phyloP scores from a whole-genome alignment of 108 stramenopile genomes.

The Epithemia pelagica region DNA sequence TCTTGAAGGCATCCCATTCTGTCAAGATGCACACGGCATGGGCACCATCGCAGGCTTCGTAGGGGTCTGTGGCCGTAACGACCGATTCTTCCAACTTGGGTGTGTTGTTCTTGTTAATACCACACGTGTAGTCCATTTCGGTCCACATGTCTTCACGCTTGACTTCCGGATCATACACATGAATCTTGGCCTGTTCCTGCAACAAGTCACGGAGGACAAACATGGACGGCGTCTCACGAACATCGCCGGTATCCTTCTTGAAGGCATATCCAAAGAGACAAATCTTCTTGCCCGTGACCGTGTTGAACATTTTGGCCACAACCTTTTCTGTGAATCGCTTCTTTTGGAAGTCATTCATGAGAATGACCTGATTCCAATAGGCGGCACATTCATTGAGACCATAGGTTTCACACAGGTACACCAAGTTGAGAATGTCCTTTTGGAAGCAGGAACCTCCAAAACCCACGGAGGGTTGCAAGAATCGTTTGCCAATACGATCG shows the following conservation, averaged over 20 bases:
- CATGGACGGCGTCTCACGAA: constrained; percentile 96
- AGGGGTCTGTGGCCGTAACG: constrained; percentile 80
- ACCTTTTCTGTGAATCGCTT: constrained; percentile 94
- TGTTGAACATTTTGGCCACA: constrained; percentile 97
- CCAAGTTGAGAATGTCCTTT: constrained; percentile 99
- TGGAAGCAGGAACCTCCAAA: constrained; percentile 99
- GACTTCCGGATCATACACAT: constrained; percentile 98
- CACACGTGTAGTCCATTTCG: constrained; percentile 96
- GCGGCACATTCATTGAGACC: constrained; percentile 95
- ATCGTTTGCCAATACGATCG: constrained; percentile 94
- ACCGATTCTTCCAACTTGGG: constrained; percentile 74
- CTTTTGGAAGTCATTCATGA: constrained; percentile 99
- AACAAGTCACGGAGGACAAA: constrained; percentile 94
- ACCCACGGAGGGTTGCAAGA: constrained; percentile 96
- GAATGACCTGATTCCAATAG: constrained; percentile 98
- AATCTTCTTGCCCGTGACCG: constrained; percentile 98
- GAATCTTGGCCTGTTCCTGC: constrained; percentile 88
- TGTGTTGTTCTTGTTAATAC: constrained; percentile 76
- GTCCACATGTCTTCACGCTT: constrained; percentile 93
- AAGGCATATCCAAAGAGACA: constrained; percentile 98
- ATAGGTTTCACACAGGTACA: constrained; percentile 97
- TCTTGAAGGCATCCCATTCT: constrained; percentile 99
- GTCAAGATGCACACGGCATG: constrained; percentile 96
- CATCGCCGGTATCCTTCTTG: constrained; percentile 99
- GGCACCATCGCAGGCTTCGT: constrained; percentile 89